phyloP scores from a whole-genome alignment of 805 yeast species.

The Cyberlindnera suaveolens region DNA sequence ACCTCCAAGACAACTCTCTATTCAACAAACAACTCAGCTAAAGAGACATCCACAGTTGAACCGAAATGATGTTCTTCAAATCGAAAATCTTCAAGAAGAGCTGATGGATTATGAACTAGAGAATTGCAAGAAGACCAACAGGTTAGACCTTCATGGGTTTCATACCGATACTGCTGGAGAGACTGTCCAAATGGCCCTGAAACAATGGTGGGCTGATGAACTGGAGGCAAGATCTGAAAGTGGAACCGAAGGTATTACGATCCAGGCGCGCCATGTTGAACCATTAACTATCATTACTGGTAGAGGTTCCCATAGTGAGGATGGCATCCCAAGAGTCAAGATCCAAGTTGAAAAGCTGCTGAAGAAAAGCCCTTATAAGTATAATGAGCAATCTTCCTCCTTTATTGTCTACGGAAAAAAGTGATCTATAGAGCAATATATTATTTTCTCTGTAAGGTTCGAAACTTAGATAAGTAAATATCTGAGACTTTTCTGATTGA shows the following conservation, averaged over 20 bases:
- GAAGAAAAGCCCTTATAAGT: conserved; percentile 31
- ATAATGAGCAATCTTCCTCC: conserved; percentile 39
- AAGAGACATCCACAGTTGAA: neutral
- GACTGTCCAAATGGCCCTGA: conserved; percentile 30
- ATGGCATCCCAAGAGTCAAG: conserved; percentile 47
- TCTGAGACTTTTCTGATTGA: no score
- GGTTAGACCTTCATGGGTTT: conserved; percentile 54
- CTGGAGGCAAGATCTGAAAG: conserved; percentile 32
- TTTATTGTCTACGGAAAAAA: conserved; percentile 39
- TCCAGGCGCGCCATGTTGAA: conserved; percentile 33
- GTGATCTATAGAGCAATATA: neutral
- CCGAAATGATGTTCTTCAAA: neutral
- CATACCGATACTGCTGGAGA: conserved; percentile 40
- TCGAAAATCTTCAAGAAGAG: neutral
- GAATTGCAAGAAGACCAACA: conserved; percentile 14
- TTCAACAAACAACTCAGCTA: neutral
- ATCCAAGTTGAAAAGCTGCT: conserved; percentile 37
- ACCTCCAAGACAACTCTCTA: neutral
- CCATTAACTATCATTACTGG: conserved; percentile 56
- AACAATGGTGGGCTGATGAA: conserved; percentile 63
- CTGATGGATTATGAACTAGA: neutral
- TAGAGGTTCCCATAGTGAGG: conserved; percentile 60
- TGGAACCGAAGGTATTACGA: conserved; percentile 32
- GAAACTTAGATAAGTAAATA: no score
- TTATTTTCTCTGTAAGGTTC: neutral